Percentiles rank a stretch among this genome's conserved stretches.
Conservation (phyloP, 805 yeast species). For the Starmerella stellata region DNA sequence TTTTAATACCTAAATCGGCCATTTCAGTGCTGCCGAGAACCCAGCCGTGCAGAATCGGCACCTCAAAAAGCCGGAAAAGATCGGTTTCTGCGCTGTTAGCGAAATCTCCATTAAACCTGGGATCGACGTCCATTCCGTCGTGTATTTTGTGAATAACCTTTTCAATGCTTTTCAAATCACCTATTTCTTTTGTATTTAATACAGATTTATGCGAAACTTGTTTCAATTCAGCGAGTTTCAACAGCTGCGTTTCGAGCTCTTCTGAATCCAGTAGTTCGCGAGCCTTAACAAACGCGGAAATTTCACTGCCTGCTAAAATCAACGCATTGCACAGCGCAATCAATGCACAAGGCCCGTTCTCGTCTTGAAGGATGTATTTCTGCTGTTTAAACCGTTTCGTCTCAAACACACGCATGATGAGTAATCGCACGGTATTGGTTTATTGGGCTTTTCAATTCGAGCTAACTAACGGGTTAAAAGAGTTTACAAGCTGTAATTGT, state of each 20-base stretch:
- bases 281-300: constrained; percentile 7
- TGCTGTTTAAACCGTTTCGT: too few relatives aligned
- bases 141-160: constrained; percentile 44
- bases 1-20: constrained; percentile 26
- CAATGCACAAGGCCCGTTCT: constrained; percentile 77
- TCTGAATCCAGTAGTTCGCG: background rate
- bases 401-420: too few relatives aligned
- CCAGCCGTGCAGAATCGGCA: constrained; percentile 74
- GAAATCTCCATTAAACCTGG: constrained; percentile 47
- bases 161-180: too few relatives aligned
- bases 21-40: constrained; percentile 19
- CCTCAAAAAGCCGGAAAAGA: constrained; percentile 40
- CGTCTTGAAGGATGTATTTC: constrained; percentile 61
- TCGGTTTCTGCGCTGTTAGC: constrained; percentile 34
- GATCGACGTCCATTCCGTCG: constrained; percentile 56
- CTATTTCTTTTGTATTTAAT: background rate
- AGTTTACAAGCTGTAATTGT: too few relatives aligned
- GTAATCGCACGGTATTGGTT: too few relatives aligned
- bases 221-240: background rate
- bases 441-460: too few relatives aligned
- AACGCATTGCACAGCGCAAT: constrained; percentile 60
- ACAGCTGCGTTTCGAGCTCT: background rate
- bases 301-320: constrained; percentile 29
- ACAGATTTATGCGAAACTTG: background rate
- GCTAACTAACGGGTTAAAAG: too few relatives aligned